Evolutionary conservation across 2,329 filamentous ascomycete species (phyloP).

Genomic region (Diaporthe vaccinii): DNA sequence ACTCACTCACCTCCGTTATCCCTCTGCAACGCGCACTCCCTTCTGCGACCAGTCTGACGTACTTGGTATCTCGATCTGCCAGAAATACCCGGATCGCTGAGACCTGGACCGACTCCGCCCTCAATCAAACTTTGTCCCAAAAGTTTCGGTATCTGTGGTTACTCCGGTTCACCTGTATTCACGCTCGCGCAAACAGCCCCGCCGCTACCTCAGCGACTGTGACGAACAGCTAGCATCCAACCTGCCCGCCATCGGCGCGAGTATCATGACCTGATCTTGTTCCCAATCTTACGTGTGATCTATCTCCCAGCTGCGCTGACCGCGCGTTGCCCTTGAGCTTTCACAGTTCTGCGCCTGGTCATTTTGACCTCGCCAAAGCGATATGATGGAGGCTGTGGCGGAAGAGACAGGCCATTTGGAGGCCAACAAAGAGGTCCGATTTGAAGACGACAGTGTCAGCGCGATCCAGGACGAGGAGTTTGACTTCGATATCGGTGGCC

Average conservation of each 20-base stretch:
- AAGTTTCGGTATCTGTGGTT: background rate
- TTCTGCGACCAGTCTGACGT: background rate
- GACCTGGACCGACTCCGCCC: background rate
- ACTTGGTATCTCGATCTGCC: background rate
- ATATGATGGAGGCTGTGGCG: conserved; percentile 43
- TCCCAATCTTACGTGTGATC: background rate
- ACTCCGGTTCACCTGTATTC: background rate
- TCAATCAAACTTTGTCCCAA: background rate
- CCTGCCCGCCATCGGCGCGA: background rate
- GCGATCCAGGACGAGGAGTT: conserved; percentile 46
- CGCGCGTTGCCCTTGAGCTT: background rate
- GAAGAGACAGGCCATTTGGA: conserved; percentile 33
- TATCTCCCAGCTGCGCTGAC: background rate
- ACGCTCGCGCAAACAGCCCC: background rate
- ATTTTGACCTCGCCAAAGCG: background rate
- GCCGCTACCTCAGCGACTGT: background rate
- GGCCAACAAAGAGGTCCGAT: conserved; percentile 35
- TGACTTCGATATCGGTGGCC: conserved; percentile 49
- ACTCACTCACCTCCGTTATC: background rate
- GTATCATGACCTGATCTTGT: background rate
- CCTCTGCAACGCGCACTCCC: background rate
- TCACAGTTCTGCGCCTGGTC: background rate
- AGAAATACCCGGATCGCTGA: background rate
- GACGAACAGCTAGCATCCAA: background rate
- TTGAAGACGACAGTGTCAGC: conserved; percentile 39